Evolutionary conservation across 1,139 yeast genomes (phyloP).

Genomic region (Taphrina sp.): DNA sequence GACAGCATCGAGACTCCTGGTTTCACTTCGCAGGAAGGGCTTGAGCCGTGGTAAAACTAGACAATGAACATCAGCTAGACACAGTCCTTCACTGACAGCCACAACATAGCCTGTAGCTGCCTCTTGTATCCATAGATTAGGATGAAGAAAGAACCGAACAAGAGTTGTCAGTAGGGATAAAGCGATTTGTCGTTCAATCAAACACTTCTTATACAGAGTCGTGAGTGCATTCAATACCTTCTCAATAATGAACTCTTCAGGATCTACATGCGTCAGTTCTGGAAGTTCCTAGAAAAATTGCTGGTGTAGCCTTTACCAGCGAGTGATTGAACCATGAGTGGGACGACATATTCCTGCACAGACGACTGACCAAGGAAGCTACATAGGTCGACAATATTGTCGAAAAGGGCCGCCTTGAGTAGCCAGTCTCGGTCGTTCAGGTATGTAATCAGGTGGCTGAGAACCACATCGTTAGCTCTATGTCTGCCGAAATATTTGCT

Average conservation of each 20-base stretch:
- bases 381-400: slow-evolving; percentile 73
- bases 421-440: slow-evolving; percentile 74
- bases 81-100: slow-evolving; percentile 60
- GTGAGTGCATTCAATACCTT: slow-evolving; percentile 67
- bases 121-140: slow-evolving; percentile 79
- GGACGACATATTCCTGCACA: slow-evolving; percentile 82
- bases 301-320: slow-evolving; percentile 48
- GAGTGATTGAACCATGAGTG: slow-evolving; percentile 75
- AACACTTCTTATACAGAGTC: slow-evolving; percentile 56
- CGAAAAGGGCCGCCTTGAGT: slow-evolving; percentile 67
- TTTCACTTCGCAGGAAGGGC: slow-evolving; percentile 73
- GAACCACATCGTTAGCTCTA: slow-evolving; percentile 77
- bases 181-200: slow-evolving; percentile 51
- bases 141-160: slow-evolving; percentile 66
- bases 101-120: slow-evolving; percentile 62
- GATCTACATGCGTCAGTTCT: slow-evolving; percentile 44
- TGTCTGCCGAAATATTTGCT: slow-evolving; percentile 84
- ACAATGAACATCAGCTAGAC: slow-evolving; percentile 78
- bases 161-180: slow-evolving; percentile 55
- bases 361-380: slow-evolving; percentile 77
- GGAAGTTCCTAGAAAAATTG: too few species aligned
- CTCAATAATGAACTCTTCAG: slow-evolving; percentile 79
- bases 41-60: slow-evolving; percentile 77
- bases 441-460: slow-evolving; percentile 89
- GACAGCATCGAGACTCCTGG: slow-evolving; percentile 52